Base-by-base conservation (phyloP, 495 filamentous ascomycete genomes). In the Podospora appendiculata region DNA sequence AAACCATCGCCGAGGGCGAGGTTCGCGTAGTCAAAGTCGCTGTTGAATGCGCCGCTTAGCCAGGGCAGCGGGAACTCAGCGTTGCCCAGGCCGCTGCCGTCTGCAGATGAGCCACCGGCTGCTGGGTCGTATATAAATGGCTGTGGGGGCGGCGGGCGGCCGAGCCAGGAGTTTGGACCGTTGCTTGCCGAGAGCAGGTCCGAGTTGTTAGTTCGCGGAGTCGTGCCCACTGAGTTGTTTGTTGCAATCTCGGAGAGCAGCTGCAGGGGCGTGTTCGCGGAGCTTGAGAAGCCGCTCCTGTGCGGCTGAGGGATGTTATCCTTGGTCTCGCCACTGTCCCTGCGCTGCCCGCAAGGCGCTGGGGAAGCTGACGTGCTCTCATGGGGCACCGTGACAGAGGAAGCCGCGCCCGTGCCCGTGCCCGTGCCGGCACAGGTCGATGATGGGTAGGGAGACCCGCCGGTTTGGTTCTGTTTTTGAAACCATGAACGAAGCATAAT, bases 401-500 rank as follows among this genome's bases (percentile, higher is more conserved):
- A 10, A 16, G 47, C 16, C 14, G 47, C 41, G 36, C 47, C 36
- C 36, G 36, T 10, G 10, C 36, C 36, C 2, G 36, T 10, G 10
- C 13, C 41, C 4, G 14, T 14, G 8, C 14, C 41, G 3, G 41
- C 11, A 17, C 13, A 14, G 33, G 41, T 35, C 41, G 41, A 16
- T 25, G 25, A 25, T 25, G 25, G 25, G 25, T 25, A 25, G n/a
- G 38, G 32, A 17, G 38, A 16, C 11, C 33, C 56, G 33, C 48
- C 50, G 13, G 35, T 52, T 34, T 48, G 56, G 40, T 42, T 50
- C 44, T 66, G 61, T 14, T 59, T 61, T 44, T 78, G 64, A 58
- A 91, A 94, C 81, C 87, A 87, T 5, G 76, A 81, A 32, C 81
- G 79, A 7, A 96, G 65, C 78, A 92, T 83, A 38, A 76, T 68